A percentile compares a stretch with the other conserved stretches of the same genome.
phyloP scores from a whole-genome alignment of 371 early-diverging fungal genomes.

The Dichotomocladium elegans region DNA sequence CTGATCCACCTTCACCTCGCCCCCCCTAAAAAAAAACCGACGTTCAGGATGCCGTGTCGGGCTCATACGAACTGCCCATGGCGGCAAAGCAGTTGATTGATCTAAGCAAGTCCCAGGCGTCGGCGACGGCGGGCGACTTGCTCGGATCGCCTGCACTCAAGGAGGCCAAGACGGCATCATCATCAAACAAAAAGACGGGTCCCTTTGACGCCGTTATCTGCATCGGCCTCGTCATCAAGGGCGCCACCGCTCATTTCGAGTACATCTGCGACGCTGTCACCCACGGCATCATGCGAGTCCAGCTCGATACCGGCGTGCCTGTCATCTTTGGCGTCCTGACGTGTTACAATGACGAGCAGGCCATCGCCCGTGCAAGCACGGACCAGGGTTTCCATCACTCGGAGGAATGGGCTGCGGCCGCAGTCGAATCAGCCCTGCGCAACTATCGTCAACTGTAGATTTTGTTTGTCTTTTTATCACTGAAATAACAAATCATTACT shows the following conservation, averaged over 20 bases:
- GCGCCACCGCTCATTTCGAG: conserved; percentile 96
- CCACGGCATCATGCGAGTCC: conserved; percentile 90
- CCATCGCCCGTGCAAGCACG: conserved; percentile 74
- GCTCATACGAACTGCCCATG: conserved; percentile 93
- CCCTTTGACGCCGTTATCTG: conserved; percentile 89
- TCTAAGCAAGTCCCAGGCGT: conserved; percentile 56
- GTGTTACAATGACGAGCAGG: conserved; percentile 92
- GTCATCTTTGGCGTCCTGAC: conserved; percentile 96
- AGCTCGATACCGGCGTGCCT: conserved; percentile 83
- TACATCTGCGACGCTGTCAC: conserved; percentile 92
- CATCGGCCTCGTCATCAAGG: conserved; percentile 96
- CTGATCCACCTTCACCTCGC: too few species aligned
- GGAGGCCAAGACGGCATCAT: background rate
- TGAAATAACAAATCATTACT: too few species aligned
- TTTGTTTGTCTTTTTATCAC: background rate
- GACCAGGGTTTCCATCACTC: conserved; percentile 92
- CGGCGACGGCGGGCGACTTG: conserved; percentile 51
- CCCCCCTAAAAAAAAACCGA: too few species aligned
- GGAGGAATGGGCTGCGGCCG: conserved; percentile 93
- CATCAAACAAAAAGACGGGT: conserved; percentile 32
- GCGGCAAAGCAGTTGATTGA: conserved; percentile 78
- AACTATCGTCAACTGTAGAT: conserved; percentile 47
- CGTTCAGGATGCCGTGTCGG: conserved; percentile 73
- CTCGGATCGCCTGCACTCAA: conserved; percentile 43
- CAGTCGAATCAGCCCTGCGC: conserved; percentile 90